A percentile compares a stretch with the other conserved stretches of the same genome.
These are phyloP conservation scores for Dictyostelium brefeldianum DNA, from an alignment of 78 protist genomes.

Conservation along the genomic window DNA sequence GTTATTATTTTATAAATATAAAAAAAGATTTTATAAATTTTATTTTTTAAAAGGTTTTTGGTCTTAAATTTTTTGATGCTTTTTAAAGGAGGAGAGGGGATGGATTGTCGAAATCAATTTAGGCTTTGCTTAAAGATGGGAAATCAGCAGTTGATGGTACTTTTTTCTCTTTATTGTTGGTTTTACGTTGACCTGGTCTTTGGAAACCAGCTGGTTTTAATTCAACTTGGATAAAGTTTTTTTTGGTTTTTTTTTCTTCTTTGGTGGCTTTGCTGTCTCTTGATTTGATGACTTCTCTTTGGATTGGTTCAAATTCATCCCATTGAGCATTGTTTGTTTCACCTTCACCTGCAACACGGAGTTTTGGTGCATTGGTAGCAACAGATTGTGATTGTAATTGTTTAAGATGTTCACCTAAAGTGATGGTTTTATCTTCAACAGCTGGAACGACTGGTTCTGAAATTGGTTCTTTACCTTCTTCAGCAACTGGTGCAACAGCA, in stretches of 20 bases:
- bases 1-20: no score
- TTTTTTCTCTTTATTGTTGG: background rate
- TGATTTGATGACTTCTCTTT: slow-evolving; percentile 42
- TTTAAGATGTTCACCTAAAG: slow-evolving; percentile 43
- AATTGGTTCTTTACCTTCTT: background rate
- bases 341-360: slow-evolving; percentile 81
- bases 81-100: no score
- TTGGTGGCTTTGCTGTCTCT: slow-evolving; percentile 30
- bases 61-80: no score
- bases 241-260: slow-evolving; percentile 73
- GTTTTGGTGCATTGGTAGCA: slow-evolving; percentile 16
- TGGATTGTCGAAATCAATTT: background rate
- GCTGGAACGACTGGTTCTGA: background rate
- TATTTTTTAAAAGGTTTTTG: no score
- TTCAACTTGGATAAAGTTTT: slow-evolving; percentile 45
- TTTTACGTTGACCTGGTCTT: background rate
- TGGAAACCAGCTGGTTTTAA: background rate
- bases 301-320: slow-evolving; percentile 67
- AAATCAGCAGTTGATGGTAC: background rate
- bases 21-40: no score
- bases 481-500: slow-evolving; percentile 14
- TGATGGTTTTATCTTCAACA: slow-evolving; percentile 61
- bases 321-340: slow-evolving; percentile 59
- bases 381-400: slow-evolving; percentile 36
- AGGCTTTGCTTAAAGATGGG: slow-evolving; percentile 9